Percentiles rank a stretch among this genome's conserved stretches.
Evolutionary conservation across 208 protist genomes (phyloP).

Genomic region (Wallacemonas sp.): DNA sequence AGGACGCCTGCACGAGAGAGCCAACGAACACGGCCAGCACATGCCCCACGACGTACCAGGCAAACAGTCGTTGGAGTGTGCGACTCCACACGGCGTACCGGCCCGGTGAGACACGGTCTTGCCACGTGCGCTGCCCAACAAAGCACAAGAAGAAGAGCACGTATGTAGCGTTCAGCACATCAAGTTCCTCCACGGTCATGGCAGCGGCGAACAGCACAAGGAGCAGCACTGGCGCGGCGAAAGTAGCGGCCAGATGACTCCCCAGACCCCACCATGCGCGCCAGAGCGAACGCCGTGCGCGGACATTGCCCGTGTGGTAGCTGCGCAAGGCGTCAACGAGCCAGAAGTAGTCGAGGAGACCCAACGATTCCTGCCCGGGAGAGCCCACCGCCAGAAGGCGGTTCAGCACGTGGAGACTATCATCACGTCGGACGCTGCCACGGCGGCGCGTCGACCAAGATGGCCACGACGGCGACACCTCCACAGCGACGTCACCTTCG

Average conservation of each 20-base stretch:
- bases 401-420: not conserved
- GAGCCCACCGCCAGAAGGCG: conserved; percentile 8
- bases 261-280: not conserved
- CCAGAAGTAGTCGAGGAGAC: conserved; percentile 20
- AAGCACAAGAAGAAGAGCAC: conserved; percentile 42
- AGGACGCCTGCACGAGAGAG: not conserved
- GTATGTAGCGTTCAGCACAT: conserved; percentile 23
- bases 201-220: conserved; percentile 9
- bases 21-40: not conserved
- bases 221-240: not conserved
- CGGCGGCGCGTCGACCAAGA: no score
- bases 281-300: not conserved
- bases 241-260: conserved; percentile 3
- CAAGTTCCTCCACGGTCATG: conserved; percentile 10
- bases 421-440: no score
- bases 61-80: not conserved
- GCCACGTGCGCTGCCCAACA: conserved; percentile 16
- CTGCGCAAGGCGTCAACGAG: conserved; percentile 9
- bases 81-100: not conserved
- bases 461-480: no score
- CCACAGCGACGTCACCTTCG: not conserved
- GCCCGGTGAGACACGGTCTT: not conserved
- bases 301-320: conserved; percentile 15
- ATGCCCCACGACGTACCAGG: not conserved
- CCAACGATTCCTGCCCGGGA: conserved; percentile 3